These are phyloP conservation scores for Ambrosiella cleistominuta DNA, from an alignment of 2,329 filamentous ascomycete genomes.

Conservation along the genomic window DNA sequence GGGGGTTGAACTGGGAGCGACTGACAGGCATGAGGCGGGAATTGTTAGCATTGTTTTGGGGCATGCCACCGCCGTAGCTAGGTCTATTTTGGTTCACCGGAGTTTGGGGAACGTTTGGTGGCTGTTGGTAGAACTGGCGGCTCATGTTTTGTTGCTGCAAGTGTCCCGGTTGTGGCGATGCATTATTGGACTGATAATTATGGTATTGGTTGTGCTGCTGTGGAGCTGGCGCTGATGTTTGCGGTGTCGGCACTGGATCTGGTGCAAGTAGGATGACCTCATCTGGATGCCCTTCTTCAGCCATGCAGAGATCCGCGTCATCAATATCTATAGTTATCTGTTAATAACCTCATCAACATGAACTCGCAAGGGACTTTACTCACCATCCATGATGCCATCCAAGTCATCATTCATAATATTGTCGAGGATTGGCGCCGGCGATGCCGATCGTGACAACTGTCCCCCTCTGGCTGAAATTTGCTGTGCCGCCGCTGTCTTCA, in stretches of 20 bases:
- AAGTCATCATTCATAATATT: conserved; percentile 12
- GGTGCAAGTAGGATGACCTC: conserved; percentile 42
- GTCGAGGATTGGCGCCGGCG: conserved; percentile 9
- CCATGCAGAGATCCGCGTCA: conserved; percentile 56
- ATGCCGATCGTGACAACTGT: conserved; percentile 11
- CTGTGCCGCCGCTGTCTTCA: conserved; percentile 13
- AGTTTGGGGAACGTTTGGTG: conserved; percentile 2
- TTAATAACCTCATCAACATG: no score
- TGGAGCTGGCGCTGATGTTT: not conserved
- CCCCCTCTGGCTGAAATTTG: conserved; percentile 20
- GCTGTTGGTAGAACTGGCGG: conserved; percentile 2
- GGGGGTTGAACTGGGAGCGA: conserved; percentile 1
- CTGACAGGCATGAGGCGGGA: not conserved
- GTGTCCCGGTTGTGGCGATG: not conserved
- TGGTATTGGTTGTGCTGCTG: conserved; percentile 9
- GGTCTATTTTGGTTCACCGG: not conserved
- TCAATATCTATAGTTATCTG: conserved; percentile 41
- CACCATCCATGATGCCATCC: conserved; percentile 18
- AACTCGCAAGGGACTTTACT: not conserved
- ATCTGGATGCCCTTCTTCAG: conserved; percentile 55
- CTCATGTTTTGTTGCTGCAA: not conserved
- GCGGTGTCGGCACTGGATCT: not conserved
- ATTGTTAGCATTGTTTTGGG: not conserved
- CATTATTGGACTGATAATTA: not conserved
- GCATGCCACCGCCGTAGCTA: no score